phyloP scores from a whole-genome alignment of 176 grass and related monocot species.

The Zoysia pacifica region DNA sequence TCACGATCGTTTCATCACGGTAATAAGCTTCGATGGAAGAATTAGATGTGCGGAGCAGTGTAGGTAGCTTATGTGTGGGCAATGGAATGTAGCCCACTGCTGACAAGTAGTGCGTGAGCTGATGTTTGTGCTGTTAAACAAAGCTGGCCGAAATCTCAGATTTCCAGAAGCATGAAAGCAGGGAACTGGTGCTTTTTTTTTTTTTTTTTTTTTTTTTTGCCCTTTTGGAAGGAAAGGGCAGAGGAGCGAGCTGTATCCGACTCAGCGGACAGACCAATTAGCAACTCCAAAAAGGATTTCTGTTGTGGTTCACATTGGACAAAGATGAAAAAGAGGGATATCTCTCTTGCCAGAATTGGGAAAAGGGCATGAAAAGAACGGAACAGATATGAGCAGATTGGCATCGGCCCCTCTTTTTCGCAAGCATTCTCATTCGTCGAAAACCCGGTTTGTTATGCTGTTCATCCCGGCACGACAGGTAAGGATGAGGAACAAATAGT shows the following conservation, averaged over 20 bases:
- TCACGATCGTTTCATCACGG: background rate
- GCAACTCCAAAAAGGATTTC: slow-evolving; percentile 24
- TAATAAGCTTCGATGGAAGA: background rate
- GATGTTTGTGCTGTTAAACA: background rate
- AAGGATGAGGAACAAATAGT: slow-evolving; percentile 3
- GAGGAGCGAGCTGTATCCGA: slow-evolving; percentile 1
- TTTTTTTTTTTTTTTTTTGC: background rate
- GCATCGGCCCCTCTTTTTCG: background rate
- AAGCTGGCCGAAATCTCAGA: background rate
- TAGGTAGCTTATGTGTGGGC: background rate
- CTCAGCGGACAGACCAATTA: slow-evolving; percentile 24
- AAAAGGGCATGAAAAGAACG: slow-evolving; percentile 28
- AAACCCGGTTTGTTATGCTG: slow-evolving; percentile 22
- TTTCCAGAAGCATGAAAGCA: slow-evolving; percentile 6
- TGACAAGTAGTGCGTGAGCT: background rate
- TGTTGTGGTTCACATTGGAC: no score
- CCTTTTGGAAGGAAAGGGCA: background rate
- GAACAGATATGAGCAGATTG: slow-evolving; percentile 28
- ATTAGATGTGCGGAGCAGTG: background rate
- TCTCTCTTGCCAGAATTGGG: slow-evolving; percentile 16
- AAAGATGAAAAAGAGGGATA: background rate
- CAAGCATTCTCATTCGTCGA: background rate
- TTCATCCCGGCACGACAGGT: background rate
- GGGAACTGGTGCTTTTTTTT: background rate
- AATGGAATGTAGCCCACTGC: background rate